Evolutionary conservation across 768 basidiomycete genomes (phyloP).

Genomic region (Neoboletus brunneissimus): DNA sequence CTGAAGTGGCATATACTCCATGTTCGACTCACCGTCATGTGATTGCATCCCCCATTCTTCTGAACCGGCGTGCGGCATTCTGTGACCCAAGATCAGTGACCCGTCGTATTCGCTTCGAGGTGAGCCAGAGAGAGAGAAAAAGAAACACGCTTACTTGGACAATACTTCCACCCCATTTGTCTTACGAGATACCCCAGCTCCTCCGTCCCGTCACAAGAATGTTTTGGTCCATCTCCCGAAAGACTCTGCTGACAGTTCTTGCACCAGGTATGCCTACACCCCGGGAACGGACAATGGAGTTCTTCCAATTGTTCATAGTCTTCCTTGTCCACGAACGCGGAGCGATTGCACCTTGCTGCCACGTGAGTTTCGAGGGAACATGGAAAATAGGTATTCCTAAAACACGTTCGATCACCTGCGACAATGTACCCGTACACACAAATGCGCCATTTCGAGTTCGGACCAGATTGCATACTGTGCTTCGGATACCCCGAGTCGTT

Average conservation of each 20-base stretch:
- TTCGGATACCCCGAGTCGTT: slow-evolving; percentile 43
- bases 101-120: background rate
- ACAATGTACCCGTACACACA: slow-evolving; percentile 46
- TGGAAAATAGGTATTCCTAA: background rate
- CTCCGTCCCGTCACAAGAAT: slow-evolving; percentile 56
- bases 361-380: background rate
- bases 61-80: slow-evolving; percentile 48
- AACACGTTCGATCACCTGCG: slow-evolving; percentile 37
- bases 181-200: slow-evolving; percentile 52
- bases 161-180: slow-evolving; percentile 58
- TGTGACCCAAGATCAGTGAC: slow-evolving; percentile 9
- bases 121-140: background rate
- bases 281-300: slow-evolving; percentile 47
- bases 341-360: slow-evolving; percentile 45
- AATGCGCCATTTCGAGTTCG: slow-evolving; percentile 44
- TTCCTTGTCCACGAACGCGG: slow-evolving; percentile 48
- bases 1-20: background rate
- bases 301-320: slow-evolving; percentile 41
- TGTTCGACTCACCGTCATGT: slow-evolving; percentile 50
- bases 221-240: slow-evolving; percentile 33
- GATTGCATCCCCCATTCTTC: slow-evolving; percentile 54
- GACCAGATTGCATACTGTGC: slow-evolving; percentile 38
- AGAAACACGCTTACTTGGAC: slow-evolving; percentile 44
- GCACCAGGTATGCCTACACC: slow-evolving; percentile 58
- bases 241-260: slow-evolving; percentile 49